Conservation (phyloP, 768 basidiomycete species). For the Macrolepiota dolichaula region DNA sequence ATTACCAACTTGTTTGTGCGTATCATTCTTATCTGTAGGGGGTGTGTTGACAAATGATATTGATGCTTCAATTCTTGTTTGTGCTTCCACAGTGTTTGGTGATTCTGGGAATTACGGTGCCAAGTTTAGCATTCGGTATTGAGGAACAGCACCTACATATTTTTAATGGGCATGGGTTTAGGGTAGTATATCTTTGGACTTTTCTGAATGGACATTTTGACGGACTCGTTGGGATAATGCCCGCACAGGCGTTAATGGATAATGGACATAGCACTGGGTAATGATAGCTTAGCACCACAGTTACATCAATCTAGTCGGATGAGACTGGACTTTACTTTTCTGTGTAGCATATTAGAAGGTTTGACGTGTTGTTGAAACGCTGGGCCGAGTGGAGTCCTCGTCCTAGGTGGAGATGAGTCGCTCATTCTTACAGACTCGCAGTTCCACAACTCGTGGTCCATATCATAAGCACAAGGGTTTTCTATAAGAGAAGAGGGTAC, state of each 20-base stretch:
- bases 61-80: neutral
- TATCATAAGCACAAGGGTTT: too few species aligned
- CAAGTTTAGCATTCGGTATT: conserved; percentile 18
- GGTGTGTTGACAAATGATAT: neutral
- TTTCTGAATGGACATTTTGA: neutral
- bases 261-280: neutral
- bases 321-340: too few species aligned
- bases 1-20: conserved; percentile 31
- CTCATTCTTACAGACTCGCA: too few species aligned
- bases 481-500: too few species aligned
- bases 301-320: too few species aligned
- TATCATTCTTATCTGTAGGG: neutral
- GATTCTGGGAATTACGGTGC: conserved; percentile 34
- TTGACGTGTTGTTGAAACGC: too few species aligned
- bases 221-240: neutral
- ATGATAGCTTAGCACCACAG: too few species aligned
- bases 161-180: neutral
- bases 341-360: too few species aligned
- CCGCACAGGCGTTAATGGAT: neutral
- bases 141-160: neutral
- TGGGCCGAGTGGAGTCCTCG: too few species aligned
- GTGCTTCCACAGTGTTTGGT: conserved; percentile 26
- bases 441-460: too few species aligned
- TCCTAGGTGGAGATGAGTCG: too few species aligned
- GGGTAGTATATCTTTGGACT: neutral